Evolutionary conservation across 805 yeast genomes (phyloP).

Genomic region (Candida orba): DNA sequence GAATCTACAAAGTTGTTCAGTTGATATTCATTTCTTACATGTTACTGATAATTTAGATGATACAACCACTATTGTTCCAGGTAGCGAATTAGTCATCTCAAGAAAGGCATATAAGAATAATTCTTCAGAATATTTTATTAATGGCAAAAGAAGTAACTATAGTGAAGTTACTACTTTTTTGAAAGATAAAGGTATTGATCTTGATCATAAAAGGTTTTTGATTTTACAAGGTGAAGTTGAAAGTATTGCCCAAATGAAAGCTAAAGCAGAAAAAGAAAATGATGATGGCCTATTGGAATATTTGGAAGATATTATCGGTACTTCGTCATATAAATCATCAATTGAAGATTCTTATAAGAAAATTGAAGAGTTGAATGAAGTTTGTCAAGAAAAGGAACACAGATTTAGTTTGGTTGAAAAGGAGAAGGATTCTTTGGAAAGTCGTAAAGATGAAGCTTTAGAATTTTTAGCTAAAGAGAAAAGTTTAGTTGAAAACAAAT

Average conservation of each 20-base stretch:
- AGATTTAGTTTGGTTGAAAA: conserved; percentile 74
- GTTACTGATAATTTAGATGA: conserved; percentile 55
- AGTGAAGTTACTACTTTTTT: conserved; percentile 71
- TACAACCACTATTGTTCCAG: conserved; percentile 39
- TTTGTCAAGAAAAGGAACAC: conserved; percentile 72
- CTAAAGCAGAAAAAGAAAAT: conserved; percentile 86
- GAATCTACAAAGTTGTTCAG: conserved; percentile 68
- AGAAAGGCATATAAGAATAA: conserved; percentile 76
- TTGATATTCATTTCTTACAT: conserved; percentile 80
- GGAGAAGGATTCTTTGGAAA: conserved; percentile 60
- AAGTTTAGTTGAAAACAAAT: conserved; percentile 41
- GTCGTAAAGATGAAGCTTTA: conserved; percentile 61
- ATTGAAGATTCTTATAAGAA: conserved; percentile 58
- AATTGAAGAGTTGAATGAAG: conserved; percentile 71
- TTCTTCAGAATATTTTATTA: conserved; percentile 69
- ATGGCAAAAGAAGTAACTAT: conserved; percentile 62
- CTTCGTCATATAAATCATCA: conserved; percentile 69
- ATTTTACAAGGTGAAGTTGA: conserved; percentile 98
- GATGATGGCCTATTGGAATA: conserved; percentile 95
- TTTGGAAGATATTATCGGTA: conserved; percentile 94
- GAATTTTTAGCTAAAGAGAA: conserved; percentile 61
- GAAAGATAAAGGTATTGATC: conserved; percentile 79
- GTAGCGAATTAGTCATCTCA: conserved; percentile 55
- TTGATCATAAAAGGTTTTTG: conserved; percentile 89
- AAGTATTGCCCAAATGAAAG: conserved; percentile 96